Percentiles rank a stretch among this genome's conserved stretches.
phyloP scores from a whole-genome alignment of 805 yeast genomes.

The Alloascoidea hylecoeti region DNA sequence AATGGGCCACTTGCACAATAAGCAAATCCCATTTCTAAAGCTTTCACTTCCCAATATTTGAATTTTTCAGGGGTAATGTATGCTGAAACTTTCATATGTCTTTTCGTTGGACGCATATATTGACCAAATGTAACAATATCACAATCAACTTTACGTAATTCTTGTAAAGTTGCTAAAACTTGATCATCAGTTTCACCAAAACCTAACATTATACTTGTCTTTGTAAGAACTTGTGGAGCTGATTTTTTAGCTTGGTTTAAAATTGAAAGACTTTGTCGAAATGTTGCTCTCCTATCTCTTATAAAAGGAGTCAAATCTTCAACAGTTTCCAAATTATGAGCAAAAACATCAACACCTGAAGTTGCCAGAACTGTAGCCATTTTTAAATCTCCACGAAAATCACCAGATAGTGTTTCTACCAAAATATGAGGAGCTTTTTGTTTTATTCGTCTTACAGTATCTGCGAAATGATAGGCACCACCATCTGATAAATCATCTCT shows the following conservation, averaged over 20 bases:
- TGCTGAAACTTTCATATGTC: conserved; percentile 97
- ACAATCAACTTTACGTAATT: conserved; percentile 61
- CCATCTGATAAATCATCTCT: conserved; percentile 92
- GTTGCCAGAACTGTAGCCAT: conserved; percentile 69
- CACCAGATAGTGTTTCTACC: conserved; percentile 92
- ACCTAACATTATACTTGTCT: conserved; percentile 93
- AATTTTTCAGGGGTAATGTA: conserved; percentile 90
- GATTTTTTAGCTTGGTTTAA: conserved; percentile 68
- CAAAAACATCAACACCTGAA: conserved; percentile 90
- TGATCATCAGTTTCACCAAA: conserved; percentile 94
- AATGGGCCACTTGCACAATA: conserved; percentile 97
- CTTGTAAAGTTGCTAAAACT: conserved; percentile 56
- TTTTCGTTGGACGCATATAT: conserved; percentile 96
- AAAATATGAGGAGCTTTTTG: conserved; percentile 79
- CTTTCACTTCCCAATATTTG: conserved; percentile 82
- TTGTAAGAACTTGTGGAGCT: conserved; percentile 67
- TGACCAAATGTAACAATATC: conserved; percentile 98
- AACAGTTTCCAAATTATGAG: conserved; percentile 94
- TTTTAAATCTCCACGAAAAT: conserved; percentile 80
- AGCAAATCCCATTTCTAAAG: conserved; percentile 78
- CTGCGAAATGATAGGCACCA: conserved; percentile 82
- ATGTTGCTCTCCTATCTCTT: conserved; percentile 94
- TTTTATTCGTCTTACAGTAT: conserved; percentile 76
- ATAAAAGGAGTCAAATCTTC: conserved; percentile 90
- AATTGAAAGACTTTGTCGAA: conserved; percentile 73